Conservation (phyloP, 2,329 filamentous ascomycete species). For the Fusarium sambucinum region DNA sequence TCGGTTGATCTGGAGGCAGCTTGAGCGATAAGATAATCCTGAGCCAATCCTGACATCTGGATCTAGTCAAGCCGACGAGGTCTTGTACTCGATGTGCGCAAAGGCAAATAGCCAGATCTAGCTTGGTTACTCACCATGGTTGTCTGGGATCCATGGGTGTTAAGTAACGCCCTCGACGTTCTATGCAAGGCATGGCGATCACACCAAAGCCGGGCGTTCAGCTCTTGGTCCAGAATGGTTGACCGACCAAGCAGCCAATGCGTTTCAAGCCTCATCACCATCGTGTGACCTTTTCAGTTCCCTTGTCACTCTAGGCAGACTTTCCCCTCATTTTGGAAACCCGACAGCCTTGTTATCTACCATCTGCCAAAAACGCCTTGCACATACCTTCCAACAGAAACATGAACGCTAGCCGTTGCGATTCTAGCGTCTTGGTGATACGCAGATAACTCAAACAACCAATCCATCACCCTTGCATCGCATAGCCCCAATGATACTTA, state of each 20-base stretch:
- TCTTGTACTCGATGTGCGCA: constrained; percentile 1
- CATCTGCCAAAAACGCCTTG: constrained; percentile 41
- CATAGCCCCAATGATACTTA: constrained; percentile 38
- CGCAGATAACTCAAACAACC: constrained; percentile 10
- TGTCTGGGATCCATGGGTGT: constrained; percentile 34
- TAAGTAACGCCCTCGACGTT: constrained; percentile 42
- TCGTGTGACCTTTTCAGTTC: constrained; percentile 36
- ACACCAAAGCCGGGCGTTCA: constrained; percentile 42
- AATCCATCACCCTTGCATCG: constrained; percentile 38
- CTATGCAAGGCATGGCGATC: constrained; percentile 21
- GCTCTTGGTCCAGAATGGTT: constrained; percentile 23
- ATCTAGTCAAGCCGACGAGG: constrained; percentile 3
- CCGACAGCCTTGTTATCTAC: constrained; percentile 30
- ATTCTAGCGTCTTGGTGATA: constrained; percentile 34
- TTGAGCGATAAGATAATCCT: constrained; percentile 4
- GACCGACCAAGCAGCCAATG: constrained; percentile 12
- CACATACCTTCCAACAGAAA: constrained; percentile 23
- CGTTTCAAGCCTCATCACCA: constrained; percentile 24
- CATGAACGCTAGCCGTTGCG: constrained; percentile 20
- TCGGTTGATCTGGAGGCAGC: constrained; percentile 3
- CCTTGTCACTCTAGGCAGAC: constrained; percentile 26
- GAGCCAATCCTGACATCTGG: constrained; percentile 18
- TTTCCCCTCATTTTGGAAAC: constrained; percentile 23
- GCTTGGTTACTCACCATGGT: not conserved
- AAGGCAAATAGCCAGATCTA: constrained; percentile 8